Evolutionary conservation across 2,329 filamentous ascomycete species (phyloP).

Genomic region (Ophiostoma sp.): DNA sequence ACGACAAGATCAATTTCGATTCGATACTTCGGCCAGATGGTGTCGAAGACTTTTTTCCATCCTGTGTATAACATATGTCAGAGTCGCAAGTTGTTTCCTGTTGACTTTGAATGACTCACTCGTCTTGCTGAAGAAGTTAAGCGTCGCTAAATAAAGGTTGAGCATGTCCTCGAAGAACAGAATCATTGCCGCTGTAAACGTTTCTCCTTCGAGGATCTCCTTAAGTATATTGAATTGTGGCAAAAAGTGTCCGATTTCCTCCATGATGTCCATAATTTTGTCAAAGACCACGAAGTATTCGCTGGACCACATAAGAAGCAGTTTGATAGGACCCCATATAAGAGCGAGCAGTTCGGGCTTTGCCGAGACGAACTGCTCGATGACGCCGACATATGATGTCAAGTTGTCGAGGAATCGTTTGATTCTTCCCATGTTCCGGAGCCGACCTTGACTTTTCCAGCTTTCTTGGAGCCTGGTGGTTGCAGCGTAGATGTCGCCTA

Average conservation of each 20-base stretch:
- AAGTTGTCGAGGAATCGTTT: neutral
- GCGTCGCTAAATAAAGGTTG: neutral
- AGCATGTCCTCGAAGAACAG: slow-evolving; percentile 2
- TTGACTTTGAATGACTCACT: neutral
- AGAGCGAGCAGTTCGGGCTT: neutral
- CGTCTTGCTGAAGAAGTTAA: slow-evolving; percentile 1
- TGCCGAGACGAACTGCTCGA: neutral
- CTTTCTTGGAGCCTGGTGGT: slow-evolving; percentile 1
- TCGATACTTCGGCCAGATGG: neutral
- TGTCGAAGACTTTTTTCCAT: neutral
- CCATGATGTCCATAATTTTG: neutral
- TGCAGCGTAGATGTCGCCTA: neutral
- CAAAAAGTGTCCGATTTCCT: neutral
- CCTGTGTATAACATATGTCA: neutral
- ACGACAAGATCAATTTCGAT: neutral
- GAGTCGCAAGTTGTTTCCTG: neutral
- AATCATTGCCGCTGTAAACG: neutral
- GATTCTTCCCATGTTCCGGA: neutral
- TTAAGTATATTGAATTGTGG: neutral
- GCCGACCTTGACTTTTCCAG: neutral
- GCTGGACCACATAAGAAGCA: neutral
- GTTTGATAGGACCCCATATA: slow-evolving; percentile 11
- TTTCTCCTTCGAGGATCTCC: neutral
- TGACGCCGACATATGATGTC: neutral
- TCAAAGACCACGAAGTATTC: neutral